Evolutionary conservation across 192 early-diverging fungal species (phyloP), one percentile per base, ranked within the genome.

Genomic region (Glomus cerebriforme): DNA sequence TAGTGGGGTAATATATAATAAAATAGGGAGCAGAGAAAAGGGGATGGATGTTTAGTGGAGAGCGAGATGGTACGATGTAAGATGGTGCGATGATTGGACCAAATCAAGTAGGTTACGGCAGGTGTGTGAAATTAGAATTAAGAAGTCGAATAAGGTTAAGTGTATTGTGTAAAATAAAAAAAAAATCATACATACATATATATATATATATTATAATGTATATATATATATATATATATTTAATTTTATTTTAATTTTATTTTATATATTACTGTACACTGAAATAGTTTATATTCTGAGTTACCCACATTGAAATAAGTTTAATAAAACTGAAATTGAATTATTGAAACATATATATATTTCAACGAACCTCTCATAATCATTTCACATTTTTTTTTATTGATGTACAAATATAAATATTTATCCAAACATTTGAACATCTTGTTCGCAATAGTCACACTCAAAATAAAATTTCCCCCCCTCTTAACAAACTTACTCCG

Each of bases 321-420:
- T 31, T 37, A 54, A 32, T 37, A 37, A 68, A 68, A 31, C 27
- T 10, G 27, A 64, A 31, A 64, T 13, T 31, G 66, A 67, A 68
- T 68, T 19, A n/a, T 29, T 35, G 29, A 34, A 34, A n/a, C 34
- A 35, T 9, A 68, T 22, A 34, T 8, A 29, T 65, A 31, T 68
- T 68, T 24, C 0, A 35, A 35, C 2, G 66, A 32, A 68, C 66
- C 66, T 68, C 66, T 68, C 22, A 68, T 34, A 68, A n/a, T 68
- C 66, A 31, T 31, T 68, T 29, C 63, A 59, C 24, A 63, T 24
- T 63, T 12, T 37, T 9, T 32, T n/a, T 68, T 54, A 54, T 19
- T 34, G 32, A 68, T 29, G 32, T 22, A 68, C 66, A 68, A 37
- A 68, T 68, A 68, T 68, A 68, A 68, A 68, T 68, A 68, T 68